Evolutionary conservation across 345 rosid species (phyloP), one percentile per base, ranked within the genome.

Genomic region (Populus euphratica): DNA sequence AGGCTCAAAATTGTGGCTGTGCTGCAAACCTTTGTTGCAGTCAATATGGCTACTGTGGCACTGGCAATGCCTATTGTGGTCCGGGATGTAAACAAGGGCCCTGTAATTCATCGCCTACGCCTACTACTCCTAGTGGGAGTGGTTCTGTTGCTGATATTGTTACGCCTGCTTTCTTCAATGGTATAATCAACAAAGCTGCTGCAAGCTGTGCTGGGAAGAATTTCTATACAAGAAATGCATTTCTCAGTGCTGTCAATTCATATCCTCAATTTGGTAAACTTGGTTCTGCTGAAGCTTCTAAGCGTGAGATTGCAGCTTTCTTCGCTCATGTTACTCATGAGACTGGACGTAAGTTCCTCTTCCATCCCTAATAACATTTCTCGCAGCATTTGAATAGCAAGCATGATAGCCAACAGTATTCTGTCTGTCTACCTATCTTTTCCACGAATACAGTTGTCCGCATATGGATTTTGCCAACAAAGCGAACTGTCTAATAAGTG

Each of bases 291-390:
- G 86, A 80, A 27, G 81, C 74, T 68, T 87, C 92, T 8, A 87
- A 77, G 75, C 82, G 90, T n/a, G 92, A 89, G 79, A 81, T 87
- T 5, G 89, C 89, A 0, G 89, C 89, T 0, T 83, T 84, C 68
- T 89, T 89, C 13, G 92, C 87, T 36, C 88, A 87, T 27, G 81
- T 87, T 38, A 83, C 89, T 0, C 90, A 87, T 71, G 92, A 84
- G 49, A 89, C 89, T 20, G 85, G 84, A 76, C 73, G 89, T 87
- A 75, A 83, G 85, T n/a, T 7, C 9, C 31, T n/a, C 13, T 4
- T 36, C 50, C 72, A 36, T 13, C 25, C 5, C 11, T 66, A 29
- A 16, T 14, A 13, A 17, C 21, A 17, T 66, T 13, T 13, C 3
- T 31, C 9, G 31, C 16, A 0, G 11, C 35, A 44, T 41, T 41